A percentile compares a stretch with the other conserved stretches of the same genome.
phyloP scores from a whole-genome alignment of 768 basidiomycete genomes.

The Termitomyces sp. region DNA sequence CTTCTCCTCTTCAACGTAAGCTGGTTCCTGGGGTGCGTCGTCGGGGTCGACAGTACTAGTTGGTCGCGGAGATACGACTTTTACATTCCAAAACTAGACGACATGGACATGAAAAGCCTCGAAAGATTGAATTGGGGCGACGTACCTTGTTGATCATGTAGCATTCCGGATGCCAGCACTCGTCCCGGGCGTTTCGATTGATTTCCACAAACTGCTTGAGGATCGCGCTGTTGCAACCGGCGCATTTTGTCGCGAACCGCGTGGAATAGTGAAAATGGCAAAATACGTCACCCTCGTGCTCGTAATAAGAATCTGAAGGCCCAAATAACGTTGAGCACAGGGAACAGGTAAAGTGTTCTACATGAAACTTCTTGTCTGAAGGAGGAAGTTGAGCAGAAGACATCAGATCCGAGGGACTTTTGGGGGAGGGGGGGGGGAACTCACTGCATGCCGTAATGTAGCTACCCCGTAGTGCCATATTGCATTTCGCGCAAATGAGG shows the following conservation, averaged over 20 bases:
- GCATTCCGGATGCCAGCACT: conserved; percentile 99
- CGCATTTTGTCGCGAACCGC: conserved; percentile 97
- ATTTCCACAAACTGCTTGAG: conserved; percentile 99
- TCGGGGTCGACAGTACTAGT: conserved; percentile 54
- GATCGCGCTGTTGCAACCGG: conserved; percentile 95
- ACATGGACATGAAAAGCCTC: conserved; percentile 1
- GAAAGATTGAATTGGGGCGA: conserved; percentile 1
- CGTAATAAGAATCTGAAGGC: conserved; percentile 98
- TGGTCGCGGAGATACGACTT: conserved; percentile 75
- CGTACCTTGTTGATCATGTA: conserved; percentile 99
- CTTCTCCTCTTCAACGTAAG: conserved; percentile 74
- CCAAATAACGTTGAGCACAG: conserved; percentile 95
- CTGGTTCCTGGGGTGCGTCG: conserved; percentile 46
- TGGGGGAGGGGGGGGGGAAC: too few relatives aligned
- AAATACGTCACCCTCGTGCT: conserved; percentile 96
- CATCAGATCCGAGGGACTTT: conserved; percentile 10
- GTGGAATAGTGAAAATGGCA: conserved; percentile 99
- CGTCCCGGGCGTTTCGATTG: conserved; percentile 95
- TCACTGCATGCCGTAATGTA: conserved; percentile 99
- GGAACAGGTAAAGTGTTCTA: conserved; percentile 99
- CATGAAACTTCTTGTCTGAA: conserved; percentile 96
- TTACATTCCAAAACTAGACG: conserved; percentile 96
- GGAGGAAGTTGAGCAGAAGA: conserved; percentile 8
- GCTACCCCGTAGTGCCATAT: conserved; percentile 89
- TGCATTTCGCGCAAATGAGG: conserved; percentile 95